Conservation (phyloP, 257 asterid species). For the Orobanche coerulescens region DNA sequence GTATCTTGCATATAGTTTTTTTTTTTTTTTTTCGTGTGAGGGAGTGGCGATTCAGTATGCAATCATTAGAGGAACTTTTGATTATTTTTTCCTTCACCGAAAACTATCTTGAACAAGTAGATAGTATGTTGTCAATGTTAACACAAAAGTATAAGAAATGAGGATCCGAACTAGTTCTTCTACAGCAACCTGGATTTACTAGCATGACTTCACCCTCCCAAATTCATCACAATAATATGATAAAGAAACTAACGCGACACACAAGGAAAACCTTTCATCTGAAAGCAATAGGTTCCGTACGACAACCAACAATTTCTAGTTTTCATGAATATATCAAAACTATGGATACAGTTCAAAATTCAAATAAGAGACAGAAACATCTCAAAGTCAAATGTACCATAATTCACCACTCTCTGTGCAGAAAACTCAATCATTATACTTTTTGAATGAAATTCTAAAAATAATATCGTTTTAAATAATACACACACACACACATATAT, state of each 20-base stretch:
- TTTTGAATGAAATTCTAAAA: neutral
- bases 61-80: neutral
- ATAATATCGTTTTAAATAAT: neutral
- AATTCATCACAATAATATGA: constrained; percentile 1
- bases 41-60: neutral
- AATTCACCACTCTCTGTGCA: neutral
- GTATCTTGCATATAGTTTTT: too few relatives aligned
- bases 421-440: neutral
- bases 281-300: constrained; percentile 3
- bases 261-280: neutral
- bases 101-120: constrained; percentile 4
- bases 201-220: neutral
- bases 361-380: neutral
- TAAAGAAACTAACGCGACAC: constrained; percentile 8
- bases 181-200: neutral
- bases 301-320: neutral
- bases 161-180: neutral
- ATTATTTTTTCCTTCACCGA: neutral
- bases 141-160: neutral
- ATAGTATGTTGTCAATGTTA: neutral
- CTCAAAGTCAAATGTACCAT: neutral
- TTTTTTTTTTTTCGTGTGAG: neutral
- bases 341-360: neutral
- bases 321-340: neutral
- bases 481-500: too few relatives aligned